Conservation (phyloP, 148 eudicot species). For the Fallopia convolvulus region DNA sequence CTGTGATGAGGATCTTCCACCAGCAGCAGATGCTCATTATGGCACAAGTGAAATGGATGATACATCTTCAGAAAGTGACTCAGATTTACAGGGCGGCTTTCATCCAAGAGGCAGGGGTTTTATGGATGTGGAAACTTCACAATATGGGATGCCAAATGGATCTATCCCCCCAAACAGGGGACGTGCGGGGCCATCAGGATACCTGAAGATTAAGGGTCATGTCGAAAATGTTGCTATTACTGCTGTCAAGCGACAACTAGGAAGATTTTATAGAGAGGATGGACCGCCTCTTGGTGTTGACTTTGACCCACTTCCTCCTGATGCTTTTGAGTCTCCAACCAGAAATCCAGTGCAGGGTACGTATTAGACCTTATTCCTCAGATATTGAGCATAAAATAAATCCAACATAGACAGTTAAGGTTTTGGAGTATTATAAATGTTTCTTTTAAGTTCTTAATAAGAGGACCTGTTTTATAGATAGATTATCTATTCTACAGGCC, state of each 20-base stretch:
- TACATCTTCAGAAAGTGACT: slow-evolving; percentile 79
- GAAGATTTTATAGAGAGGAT: slow-evolving; percentile 63
- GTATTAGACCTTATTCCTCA: slow-evolving; percentile 1
- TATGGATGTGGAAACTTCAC: slow-evolving; percentile 30
- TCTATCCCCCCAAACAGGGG: slow-evolving; percentile 32
- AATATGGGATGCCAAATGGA: slow-evolving; percentile 33
- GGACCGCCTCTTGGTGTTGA: slow-evolving; percentile 87
- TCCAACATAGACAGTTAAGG: neutral
- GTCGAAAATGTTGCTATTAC: slow-evolving; percentile 79
- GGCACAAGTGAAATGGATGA: slow-evolving; percentile 43
- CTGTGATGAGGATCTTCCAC: slow-evolving; percentile 32
- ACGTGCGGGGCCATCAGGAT: slow-evolving; percentile 71
- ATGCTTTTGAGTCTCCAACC: slow-evolving; percentile 67
- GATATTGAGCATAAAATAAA: neutral
- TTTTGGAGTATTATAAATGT: neutral
- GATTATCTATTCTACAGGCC: neutral
- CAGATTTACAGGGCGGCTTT: slow-evolving; percentile 36
- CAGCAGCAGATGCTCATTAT: slow-evolving; percentile 36
- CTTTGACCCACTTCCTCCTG: slow-evolving; percentile 91
- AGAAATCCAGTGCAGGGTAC: slow-evolving; percentile 42
- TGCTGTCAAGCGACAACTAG: slow-evolving; percentile 88
- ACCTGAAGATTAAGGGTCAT: slow-evolving; percentile 79
- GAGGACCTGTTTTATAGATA: neutral
- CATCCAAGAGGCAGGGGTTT: slow-evolving; percentile 29
- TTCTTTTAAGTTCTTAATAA: neutral